Conservation (phyloP, 2,329 filamentous ascomycete genomes). For the Biscogniauxia marginata region DNA sequence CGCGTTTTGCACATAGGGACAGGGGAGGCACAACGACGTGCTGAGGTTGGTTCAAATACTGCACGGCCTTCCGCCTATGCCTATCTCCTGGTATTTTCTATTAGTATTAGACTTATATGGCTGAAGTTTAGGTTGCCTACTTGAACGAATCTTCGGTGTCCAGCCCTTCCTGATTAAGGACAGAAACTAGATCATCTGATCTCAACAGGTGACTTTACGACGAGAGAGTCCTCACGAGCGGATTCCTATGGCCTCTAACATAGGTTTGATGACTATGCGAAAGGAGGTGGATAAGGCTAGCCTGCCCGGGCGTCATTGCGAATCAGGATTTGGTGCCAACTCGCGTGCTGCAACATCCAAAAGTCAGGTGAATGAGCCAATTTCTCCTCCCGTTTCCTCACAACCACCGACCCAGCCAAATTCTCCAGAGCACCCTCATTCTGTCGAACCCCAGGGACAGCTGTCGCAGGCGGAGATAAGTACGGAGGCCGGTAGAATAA, state of each 20-base stretch:
- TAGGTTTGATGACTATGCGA: not conserved
- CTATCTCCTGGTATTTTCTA: too few species aligned
- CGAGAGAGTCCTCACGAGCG: not conserved
- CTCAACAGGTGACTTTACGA: not conserved
- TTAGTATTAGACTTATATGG: too few species aligned
- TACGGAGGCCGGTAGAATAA: not conserved
- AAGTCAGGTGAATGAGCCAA: slow-evolving; percentile 1
- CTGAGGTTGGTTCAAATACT: too few species aligned
- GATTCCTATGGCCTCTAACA: not conserved
- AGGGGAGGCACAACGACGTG: too few species aligned
- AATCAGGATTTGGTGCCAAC: too few species aligned
- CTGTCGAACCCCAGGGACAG: not conserved
- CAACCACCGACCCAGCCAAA: slow-evolving; percentile 2
- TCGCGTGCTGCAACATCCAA: not conserved
- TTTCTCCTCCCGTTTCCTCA: slow-evolving; percentile 10
- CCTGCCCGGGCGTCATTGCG: not conserved
- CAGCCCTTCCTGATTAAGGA: too few species aligned
- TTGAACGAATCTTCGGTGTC: too few species aligned
- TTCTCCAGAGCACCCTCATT: not conserved
- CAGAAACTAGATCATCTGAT: not conserved
- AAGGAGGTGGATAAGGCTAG: not conserved
- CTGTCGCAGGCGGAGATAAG: not conserved
- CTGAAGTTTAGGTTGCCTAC: too few species aligned
- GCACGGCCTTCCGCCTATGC: too few species aligned
- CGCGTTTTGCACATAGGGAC: too few species aligned